phyloP scores from a whole-genome alignment of 805 yeast species.

The Tetrapisispora taiwanensis region DNA sequence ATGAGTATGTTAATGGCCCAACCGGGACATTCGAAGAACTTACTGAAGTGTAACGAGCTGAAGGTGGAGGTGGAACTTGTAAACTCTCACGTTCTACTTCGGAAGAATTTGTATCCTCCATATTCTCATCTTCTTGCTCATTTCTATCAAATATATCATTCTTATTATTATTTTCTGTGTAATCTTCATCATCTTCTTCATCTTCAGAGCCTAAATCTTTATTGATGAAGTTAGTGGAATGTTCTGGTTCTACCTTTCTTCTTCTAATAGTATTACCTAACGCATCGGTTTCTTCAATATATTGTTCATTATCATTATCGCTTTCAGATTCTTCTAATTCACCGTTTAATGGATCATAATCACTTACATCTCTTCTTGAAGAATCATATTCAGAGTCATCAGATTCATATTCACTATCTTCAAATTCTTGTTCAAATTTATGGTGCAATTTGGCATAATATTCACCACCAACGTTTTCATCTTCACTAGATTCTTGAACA shows the following conservation, averaged over 20 bases:
- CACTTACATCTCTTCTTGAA: conserved; percentile 9
- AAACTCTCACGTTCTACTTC: conserved; percentile 1
- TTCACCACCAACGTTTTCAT: conserved; percentile 24
- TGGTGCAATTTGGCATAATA: conserved; percentile 26
- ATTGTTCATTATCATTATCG: conserved; percentile 14
- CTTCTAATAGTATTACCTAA: conserved; percentile 25
- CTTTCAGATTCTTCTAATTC: conserved; percentile 9
- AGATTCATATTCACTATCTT: conserved; percentile 22
- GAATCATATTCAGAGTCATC: conserved; percentile 2
- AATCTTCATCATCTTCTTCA: conserved; percentile 6
- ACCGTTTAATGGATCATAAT: conserved; percentile 25
- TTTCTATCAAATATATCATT: conserved; percentile 12
- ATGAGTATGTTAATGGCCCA: conserved; percentile 48
- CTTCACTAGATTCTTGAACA: conserved; percentile 22
- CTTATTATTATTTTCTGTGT: conserved; percentile 6
- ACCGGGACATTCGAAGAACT: conserved; percentile 21
- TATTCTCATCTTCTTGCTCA: conserved; percentile 2
- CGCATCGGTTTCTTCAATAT: conserved; percentile 23
- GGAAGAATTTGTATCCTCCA: conserved; percentile 6
- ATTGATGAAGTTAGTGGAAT: neutral
- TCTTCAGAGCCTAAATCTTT: conserved; percentile 2
- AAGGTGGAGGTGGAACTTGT: conserved; percentile 5
- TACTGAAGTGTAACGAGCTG: conserved; percentile 4
- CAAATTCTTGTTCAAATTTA: conserved; percentile 26
- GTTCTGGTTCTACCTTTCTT: neutral